Base-by-base conservation (phyloP, 805 yeast genomes). In the Metschnikowia reukaufii region DNA sequence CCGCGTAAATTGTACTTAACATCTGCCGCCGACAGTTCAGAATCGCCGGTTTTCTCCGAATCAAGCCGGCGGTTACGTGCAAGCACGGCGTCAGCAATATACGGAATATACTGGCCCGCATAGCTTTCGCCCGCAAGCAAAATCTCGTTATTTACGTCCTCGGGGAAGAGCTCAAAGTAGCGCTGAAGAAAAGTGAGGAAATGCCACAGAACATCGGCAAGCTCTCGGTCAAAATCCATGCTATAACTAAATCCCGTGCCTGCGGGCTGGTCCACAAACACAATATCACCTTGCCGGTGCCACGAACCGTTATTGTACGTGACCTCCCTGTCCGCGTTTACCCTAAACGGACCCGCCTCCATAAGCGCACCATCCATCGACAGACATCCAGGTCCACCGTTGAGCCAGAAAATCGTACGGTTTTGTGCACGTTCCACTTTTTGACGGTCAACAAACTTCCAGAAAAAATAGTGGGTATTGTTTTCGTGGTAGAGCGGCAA, bases 361-460 rank as follows among this genome's bases (percentile, higher is more conserved):
- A 91, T 80, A 53, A 94, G 63, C 0, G 96, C 96, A 13, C 99
- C 99, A 66, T 94, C 99, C 94, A 92, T 82, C 0, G 97, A 90
- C 1, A 97, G 90, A 64, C 99, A 94, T 0, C 99, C 99, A 0
- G 99, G 99, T 0, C 99, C 99, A 33, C 99, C 99, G 64, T 94
- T 94, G 18, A 94, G 74, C 98, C 99, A 94, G 45, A 94, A 76
- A 7, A 86, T 76, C 18, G 86, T 73, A 51, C 74, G 75, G 54
- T 74, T 68, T 33, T 57, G 55, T 19, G 73, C 63, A 34, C 61
- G 66, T 0, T 64, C 63, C 9, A 57, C 45, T 42, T 64, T 62
- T 30, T 62, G 45, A 9, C 48, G 45, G 50, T 72, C 76, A n/a
- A 48, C 68, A 45, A 83, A 84, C 58, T 79, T 81, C 96, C 96